These are phyloP conservation scores for Clarkia xantiana DNA, from an alignment of 345 rosid species.

Conservation along the genomic window DNA sequence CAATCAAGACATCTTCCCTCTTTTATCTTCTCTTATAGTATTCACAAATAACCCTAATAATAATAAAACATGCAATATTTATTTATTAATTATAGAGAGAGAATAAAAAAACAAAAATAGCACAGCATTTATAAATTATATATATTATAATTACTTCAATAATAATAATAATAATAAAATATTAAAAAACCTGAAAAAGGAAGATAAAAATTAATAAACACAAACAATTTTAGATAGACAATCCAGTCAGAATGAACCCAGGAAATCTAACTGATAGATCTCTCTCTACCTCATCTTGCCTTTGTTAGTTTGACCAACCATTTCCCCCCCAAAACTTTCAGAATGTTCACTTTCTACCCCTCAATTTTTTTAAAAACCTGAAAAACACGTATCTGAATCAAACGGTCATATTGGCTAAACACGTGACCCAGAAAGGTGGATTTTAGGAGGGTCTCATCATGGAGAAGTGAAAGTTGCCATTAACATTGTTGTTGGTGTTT, in stretches of 20 bases:
- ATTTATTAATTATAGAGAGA: neutral
- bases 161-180: conserved; percentile 1
- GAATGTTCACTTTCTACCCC: neutral
- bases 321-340: neutral
- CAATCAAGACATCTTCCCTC: too few species aligned
- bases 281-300: neutral
- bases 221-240: conserved; percentile 1
- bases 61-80: too few species aligned
- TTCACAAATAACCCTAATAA: too few species aligned
- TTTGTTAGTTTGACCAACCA: conserved; percentile 26
- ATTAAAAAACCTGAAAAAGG: neutral
- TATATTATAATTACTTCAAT: neutral
- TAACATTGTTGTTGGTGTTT: conserved; percentile 6
- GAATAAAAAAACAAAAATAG: neutral
- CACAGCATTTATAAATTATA: neutral
- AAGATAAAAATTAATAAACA: conserved; percentile 4
- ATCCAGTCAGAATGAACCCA: conserved; percentile 12
- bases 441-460: conserved; percentile 25
- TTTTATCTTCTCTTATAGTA: too few species aligned
- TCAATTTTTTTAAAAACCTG: neutral
- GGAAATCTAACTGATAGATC: conserved; percentile 15
- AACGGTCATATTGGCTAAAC: neutral
- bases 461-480: conserved; percentile 28
- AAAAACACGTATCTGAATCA: too few species aligned
- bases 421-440: neutral